Percentiles rank a stretch among this genome's conserved stretches.
phyloP scores from a whole-genome alignment of 208 protist genomes.

The Acanthamoeba sp. region DNA sequence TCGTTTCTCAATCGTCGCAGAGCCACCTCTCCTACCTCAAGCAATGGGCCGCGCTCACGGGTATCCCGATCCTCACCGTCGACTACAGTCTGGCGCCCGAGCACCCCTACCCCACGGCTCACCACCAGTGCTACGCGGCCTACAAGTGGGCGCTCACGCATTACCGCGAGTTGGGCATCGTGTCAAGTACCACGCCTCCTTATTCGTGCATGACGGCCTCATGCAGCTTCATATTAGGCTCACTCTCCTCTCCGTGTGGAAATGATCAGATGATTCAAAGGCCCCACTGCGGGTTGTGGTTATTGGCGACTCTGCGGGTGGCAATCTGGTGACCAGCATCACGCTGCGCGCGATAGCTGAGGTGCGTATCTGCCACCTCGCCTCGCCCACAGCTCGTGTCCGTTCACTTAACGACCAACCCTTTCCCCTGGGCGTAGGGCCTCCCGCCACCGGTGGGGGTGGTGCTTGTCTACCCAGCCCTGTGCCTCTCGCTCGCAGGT shows the following conservation, averaged over 20 bases:
- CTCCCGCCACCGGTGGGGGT: background rate
- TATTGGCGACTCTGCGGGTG: background rate
- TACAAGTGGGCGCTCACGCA: conserved; percentile 32
- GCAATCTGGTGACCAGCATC: background rate
- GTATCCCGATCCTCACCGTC: conserved; percentile 39
- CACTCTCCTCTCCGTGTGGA: background rate
- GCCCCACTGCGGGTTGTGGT: background rate
- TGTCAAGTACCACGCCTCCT: background rate
- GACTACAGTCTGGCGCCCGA: conserved; percentile 57
- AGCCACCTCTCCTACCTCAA: conserved; percentile 39
- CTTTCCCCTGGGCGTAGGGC: background rate
- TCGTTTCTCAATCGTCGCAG: conserved; percentile 15
- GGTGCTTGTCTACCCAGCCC: conserved; percentile 4
- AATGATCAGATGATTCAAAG: conserved; percentile 16
- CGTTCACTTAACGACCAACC: too few species aligned
- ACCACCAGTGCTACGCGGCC: background rate
- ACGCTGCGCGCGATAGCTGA: conserved; percentile 8
- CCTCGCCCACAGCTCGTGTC: background rate
- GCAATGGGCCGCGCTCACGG: conserved; percentile 11
- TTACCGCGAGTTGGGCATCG: conserved; percentile 42
- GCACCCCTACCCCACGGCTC: background rate
- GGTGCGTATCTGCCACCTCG: background rate
- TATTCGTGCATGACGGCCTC: too few species aligned
- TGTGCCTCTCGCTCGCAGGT: conserved; percentile 12
- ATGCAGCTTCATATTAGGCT: background rate